Conservation (phyloP, 768 basidiomycete genomes). For the Lactifluus piperatus region DNA sequence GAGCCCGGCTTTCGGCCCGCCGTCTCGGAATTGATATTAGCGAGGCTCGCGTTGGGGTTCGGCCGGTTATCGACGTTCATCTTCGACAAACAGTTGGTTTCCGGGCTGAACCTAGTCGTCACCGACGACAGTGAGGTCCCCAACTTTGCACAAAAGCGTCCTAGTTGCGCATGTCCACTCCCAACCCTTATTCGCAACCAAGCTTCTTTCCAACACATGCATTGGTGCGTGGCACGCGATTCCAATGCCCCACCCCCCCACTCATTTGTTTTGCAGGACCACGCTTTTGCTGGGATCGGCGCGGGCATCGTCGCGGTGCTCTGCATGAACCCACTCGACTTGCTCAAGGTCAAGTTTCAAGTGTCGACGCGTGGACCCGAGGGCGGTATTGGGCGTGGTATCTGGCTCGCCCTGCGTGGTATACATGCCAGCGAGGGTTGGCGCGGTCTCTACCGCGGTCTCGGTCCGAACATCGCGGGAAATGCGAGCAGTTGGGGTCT, state of each 20-base stretch:
- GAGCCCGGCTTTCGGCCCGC: too few relatives aligned
- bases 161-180: constrained; percentile 2
- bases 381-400: constrained; percentile 59
- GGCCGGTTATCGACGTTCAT: too few relatives aligned
- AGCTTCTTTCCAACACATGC: constrained; percentile 25
- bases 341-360: constrained; percentile 91
- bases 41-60: too few relatives aligned
- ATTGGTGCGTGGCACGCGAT: constrained; percentile 23
- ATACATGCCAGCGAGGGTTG: constrained; percentile 72
- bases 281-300: constrained; percentile 88
- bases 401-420: constrained; percentile 64
- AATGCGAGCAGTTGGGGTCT: constrained; percentile 96
- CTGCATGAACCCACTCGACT: constrained; percentile 95
- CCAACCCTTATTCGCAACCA: constrained; percentile 12
- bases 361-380: constrained; percentile 61
- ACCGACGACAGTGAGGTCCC: background rate
- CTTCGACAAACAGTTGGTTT: background rate
- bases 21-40: too few relatives aligned
- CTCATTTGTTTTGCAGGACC: constrained; percentile 51
- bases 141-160: background rate
- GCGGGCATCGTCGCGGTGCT: constrained; percentile 89
- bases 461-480: constrained; percentile 85
- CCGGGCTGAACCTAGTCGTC: background rate
- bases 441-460: constrained; percentile 83
- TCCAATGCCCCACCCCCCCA: background rate